These are phyloP conservation scores for Aspergillus taichungensis DNA, from an alignment of 495 filamentous ascomycete genomes.

Conservation along the genomic window DNA sequence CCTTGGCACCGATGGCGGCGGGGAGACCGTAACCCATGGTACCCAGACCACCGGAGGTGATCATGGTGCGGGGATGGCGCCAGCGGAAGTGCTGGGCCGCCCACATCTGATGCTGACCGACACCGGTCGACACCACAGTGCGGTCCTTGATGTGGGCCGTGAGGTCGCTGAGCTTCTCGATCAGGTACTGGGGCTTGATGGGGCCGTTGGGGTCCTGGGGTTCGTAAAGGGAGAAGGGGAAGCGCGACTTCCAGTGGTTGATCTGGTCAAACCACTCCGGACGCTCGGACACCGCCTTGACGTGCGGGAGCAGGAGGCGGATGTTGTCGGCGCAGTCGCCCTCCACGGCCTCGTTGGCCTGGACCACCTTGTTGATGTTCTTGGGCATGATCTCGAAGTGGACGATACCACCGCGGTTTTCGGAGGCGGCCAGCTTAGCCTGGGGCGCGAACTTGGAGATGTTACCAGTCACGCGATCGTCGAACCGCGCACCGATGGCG, in stretches of 20 bases:
- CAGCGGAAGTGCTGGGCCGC: conserved; percentile 89
- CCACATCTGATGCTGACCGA: conserved; percentile 99
- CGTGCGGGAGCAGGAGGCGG: conserved; percentile 57
- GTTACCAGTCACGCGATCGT: conserved; percentile 51
- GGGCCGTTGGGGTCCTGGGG: conserved; percentile 56
- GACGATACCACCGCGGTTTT: conserved; percentile 51
- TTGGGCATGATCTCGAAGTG: conserved; percentile 59
- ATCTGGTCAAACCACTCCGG: conserved; percentile 84
- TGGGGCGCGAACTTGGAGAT: conserved; percentile 49
- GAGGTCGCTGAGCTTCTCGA: conserved; percentile 70
- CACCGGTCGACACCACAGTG: conserved; percentile 82
- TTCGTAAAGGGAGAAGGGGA: conserved; percentile 70
- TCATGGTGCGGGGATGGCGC: conserved; percentile 76
- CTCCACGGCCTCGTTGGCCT: conserved; percentile 51
- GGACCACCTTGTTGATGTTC: conserved; percentile 57
- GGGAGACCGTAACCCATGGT: conserved; percentile 96
- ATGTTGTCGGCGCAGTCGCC: conserved; percentile 60
- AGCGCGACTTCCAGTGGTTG: conserved; percentile 75
- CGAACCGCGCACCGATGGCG: conserved; percentile 52
- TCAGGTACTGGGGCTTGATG: conserved; percentile 84
- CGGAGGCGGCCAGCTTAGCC: conserved; percentile 45
- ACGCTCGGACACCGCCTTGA: conserved; percentile 55
- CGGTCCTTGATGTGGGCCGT: conserved; percentile 64
- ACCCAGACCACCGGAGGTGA: conserved; percentile 85
- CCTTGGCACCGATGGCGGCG: conserved; percentile 87